Base-by-base conservation (phyloP, 306 rosid genomes). In the Trichosanthes cucumerina region DNA sequence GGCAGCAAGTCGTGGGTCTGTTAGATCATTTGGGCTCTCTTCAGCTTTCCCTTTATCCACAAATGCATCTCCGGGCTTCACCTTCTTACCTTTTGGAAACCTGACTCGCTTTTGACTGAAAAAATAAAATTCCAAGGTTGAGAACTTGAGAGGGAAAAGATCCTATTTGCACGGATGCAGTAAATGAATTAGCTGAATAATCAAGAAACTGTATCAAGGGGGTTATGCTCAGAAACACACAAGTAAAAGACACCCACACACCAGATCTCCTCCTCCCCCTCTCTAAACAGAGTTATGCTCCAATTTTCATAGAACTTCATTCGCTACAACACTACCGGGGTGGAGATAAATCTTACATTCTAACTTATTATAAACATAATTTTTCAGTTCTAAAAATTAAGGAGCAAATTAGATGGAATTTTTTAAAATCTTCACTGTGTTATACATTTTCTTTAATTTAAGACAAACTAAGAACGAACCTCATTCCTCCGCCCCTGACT, bases 61-160 rank as follows among this genome's bases (percentile, higher is more conserved):
- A 41, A 77, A 73, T 79, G 85, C 92, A 66, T 75, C 89, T 64
- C 79, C 97, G 16, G 78, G 79, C 72, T 81, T 95, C 83, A 80
- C 91, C 83, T 95, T 92, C 91, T 86, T 95, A 9, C 97, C 97
- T 87, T 92, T 95, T 0, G 99, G 97, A 85, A 92, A 95, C 87
- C 93, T 82, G 14, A 91, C 85, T 87, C 86, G 91, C 82, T 92
- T 95, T 56, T 9, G 62, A 15, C 59, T 59, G 60, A 21, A 6
- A 56, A 60, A 53, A 26, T 0, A 53, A 36, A 62, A 70, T 21
- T 26, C 39, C 50, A 38, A 19, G 15, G 63, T 4, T 72, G 16
- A 50, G 62, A 19, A 10, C 54, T 4, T 72, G 16, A 50, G 62
- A 57, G 28, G 57, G 53, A 8, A 47, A n/a, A 47, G 3, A 44